These are phyloP conservation scores for Grammothele lineata DNA, from an alignment of 768 basidiomycete species.

Conservation along the genomic window DNA sequence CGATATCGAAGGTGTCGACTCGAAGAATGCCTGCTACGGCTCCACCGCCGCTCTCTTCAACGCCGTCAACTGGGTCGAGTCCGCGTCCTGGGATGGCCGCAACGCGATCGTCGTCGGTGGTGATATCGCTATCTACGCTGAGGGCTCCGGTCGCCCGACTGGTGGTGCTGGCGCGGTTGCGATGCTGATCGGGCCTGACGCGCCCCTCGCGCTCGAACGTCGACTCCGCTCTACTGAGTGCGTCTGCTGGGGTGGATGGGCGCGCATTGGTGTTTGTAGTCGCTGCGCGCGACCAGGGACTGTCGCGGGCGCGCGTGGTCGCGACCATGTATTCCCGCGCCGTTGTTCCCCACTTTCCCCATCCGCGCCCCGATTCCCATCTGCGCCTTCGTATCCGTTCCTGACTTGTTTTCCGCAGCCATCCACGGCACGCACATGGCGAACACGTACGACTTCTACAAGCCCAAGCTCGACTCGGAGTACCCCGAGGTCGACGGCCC, in stretches of 20 bases:
- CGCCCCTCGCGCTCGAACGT: conserved; percentile 94
- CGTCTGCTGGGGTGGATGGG: too few species aligned
- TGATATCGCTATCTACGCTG: conserved; percentile 97
- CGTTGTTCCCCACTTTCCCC: background rate
- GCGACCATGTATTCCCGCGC: too few species aligned
- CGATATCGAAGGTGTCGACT: conserved; percentile 98
- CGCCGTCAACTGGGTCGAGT: conserved; percentile 97
- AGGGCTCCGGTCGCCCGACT: conserved; percentile 90
- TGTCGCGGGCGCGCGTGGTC: too few species aligned
- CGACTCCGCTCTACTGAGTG: conserved; percentile 35
- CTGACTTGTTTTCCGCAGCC: conserved; percentile 44
- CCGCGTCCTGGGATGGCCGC: conserved; percentile 93
- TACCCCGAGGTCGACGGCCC: conserved; percentile 98
- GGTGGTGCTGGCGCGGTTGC: conserved; percentile 97
- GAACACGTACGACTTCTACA: conserved; percentile 99
- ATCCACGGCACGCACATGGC: conserved; percentile 96
- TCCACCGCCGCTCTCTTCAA: conserved; percentile 99
- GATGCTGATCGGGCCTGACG: conserved; percentile 93
- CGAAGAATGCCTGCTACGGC: conserved; percentile 99
- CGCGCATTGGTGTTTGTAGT: too few species aligned
- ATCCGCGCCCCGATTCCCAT: background rate
- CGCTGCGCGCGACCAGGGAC: too few species aligned
- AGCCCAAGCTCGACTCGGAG: conserved; percentile 91
- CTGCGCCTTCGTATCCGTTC: background rate
- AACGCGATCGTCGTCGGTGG: conserved; percentile 96